phyloP scores from a whole-genome alignment of 1,139 yeast species.

The Martiniozyma asiatica region DNA sequence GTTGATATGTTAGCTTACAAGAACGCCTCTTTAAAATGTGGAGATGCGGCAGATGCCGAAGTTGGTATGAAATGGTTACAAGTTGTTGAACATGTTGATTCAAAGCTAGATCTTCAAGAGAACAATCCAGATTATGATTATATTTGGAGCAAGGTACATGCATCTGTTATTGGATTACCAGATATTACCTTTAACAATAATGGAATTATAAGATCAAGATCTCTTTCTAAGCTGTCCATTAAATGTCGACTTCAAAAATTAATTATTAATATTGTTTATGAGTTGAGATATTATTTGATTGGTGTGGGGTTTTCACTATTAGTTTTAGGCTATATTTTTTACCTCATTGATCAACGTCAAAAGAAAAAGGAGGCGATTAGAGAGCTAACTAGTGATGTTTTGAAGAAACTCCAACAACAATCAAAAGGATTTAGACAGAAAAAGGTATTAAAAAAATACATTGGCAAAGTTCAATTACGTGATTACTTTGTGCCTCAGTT shows the following conservation, averaged over 20 bases:
- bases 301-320: slow-evolving; percentile 19
- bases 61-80: slow-evolving; percentile 17
- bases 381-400: slow-evolving; percentile 30
- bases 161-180: slow-evolving; percentile 3
- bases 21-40: slow-evolving; percentile 51
- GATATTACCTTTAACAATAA: slow-evolving; percentile 16
- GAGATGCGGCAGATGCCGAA: slow-evolving; percentile 19
- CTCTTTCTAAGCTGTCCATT: slow-evolving; percentile 52
- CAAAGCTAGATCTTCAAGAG: slow-evolving; percentile 10
- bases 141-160: slow-evolving; percentile 16
- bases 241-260: slow-evolving; percentile 50
- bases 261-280: slow-evolving; percentile 34
- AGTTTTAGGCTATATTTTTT: slow-evolving; percentile 21
- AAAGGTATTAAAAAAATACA: slow-evolving; percentile 32
- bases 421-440: slow-evolving; percentile 23
- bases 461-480: slow-evolving; percentile 68
- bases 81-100: slow-evolving; percentile 13
- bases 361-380: slow-evolving; percentile 26
- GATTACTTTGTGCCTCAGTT: slow-evolving; percentile 44
- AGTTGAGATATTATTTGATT: slow-evolving; percentile 31
- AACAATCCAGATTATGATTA: slow-evolving; percentile 25
- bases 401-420: slow-evolving; percentile 34
- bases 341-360: slow-evolving; percentile 15
- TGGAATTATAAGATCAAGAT: slow-evolving; percentile 60
- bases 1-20: slow-evolving; percentile 56